Evolutionary conservation across 176 grass and related monocot species (phyloP).

Genomic region (Tillandsia fasciculata): DNA sequence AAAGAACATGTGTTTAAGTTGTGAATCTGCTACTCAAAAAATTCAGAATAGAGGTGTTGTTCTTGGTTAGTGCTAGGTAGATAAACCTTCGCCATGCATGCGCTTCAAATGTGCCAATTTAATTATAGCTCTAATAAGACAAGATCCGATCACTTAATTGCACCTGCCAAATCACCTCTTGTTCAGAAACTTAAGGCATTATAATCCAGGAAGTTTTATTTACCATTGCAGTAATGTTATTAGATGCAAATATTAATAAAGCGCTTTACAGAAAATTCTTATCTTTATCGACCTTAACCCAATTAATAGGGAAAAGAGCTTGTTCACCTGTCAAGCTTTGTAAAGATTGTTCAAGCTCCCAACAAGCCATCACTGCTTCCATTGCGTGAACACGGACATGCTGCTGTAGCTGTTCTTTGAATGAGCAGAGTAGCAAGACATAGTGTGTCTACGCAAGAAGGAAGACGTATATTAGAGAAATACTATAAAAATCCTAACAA

Average conservation of each 20-base stretch:
- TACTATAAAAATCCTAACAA: not conserved
- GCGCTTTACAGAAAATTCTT: not conserved
- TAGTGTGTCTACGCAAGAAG: conserved; percentile 47
- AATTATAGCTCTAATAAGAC: no score
- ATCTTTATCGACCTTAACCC: not conserved
- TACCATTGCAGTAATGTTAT: not conserved
- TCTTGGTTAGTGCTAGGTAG: no score
- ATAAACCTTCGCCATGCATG: no score
- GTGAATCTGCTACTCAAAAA: no score
- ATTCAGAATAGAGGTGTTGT: no score
- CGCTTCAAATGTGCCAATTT: no score
- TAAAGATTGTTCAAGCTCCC: conserved; percentile 63
- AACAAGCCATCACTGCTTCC: conserved; percentile 74
- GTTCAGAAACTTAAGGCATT: no score
- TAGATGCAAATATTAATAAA: not conserved
- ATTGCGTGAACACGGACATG: conserved; percentile 70
- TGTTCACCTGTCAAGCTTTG: conserved; percentile 55
- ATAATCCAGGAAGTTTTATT: no score
- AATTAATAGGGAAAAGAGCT: not conserved
- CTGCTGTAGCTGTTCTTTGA: conserved; percentile 74
- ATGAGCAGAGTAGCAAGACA: conserved; percentile 58
- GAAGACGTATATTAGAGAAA: conserved; percentile 3
- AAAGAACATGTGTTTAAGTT: no score
- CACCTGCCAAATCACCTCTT: no score
- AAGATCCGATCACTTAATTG: no score